Conservation (phyloP, 768 basidiomycete genomes). For the Leccinum obscurum region DNA sequence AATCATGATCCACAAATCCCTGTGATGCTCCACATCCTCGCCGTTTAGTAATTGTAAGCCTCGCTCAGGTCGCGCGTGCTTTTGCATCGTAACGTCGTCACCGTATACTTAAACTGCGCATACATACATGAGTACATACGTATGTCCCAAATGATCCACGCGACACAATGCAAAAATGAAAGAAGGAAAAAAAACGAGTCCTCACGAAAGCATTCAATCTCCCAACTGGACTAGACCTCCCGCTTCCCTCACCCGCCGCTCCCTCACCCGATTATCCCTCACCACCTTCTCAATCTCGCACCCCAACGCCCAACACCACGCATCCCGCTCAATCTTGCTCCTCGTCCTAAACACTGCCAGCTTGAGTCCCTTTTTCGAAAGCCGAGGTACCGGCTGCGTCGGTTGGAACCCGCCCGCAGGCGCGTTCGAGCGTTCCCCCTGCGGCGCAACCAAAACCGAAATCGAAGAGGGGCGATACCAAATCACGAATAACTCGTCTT, state of each 20-base stretch:
- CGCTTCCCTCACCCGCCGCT: conserved; percentile 61
- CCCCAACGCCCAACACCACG: conserved; percentile 94
- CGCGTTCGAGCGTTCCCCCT: conserved; percentile 18
- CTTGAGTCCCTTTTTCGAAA: conserved; percentile 57
- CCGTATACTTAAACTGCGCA: background rate
- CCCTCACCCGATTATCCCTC: conserved; percentile 60
- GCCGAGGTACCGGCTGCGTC: conserved; percentile 41
- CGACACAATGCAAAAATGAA: background rate
- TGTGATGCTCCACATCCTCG: background rate
- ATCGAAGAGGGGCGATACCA: conserved; percentile 54
- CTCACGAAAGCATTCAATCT: conserved; percentile 7
- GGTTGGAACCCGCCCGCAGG: conserved; percentile 18
- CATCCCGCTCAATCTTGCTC: conserved; percentile 85
- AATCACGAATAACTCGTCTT: conserved; percentile 85
- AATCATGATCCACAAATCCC: background rate
- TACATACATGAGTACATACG: background rate
- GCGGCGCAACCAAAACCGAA: background rate
- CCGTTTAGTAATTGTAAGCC: background rate
- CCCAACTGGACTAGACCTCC: conserved; percentile 51
- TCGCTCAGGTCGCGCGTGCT: background rate
- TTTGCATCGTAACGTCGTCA: background rate
- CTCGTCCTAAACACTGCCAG: conserved; percentile 68
- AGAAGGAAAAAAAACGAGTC: background rate
- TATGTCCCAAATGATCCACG: background rate
- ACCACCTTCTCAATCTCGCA: conserved; percentile 84